phyloP scores from a whole-genome alignment of 805 yeast genomes.

The Metschnikowia sp. region DNA sequence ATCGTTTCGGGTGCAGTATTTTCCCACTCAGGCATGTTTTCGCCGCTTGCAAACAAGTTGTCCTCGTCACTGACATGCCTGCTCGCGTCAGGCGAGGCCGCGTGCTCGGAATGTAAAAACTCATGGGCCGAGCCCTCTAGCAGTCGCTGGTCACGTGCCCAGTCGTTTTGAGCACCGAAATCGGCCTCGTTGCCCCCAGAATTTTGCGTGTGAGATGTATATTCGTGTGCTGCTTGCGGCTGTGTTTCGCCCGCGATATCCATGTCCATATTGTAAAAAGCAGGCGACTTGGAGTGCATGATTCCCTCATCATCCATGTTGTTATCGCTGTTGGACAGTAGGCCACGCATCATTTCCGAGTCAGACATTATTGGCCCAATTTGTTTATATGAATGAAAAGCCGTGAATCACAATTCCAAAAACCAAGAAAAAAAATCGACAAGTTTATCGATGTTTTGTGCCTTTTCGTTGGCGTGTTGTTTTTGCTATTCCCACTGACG shows the following conservation, averaged over 20 bases:
- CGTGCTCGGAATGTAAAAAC: background rate
- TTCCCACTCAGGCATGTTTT: background rate
- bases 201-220: background rate
- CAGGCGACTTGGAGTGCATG: slow-evolving; percentile 2
- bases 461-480: too few relatives aligned
- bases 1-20: too few relatives aligned
- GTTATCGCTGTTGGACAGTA: slow-evolving; percentile 11
- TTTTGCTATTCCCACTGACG: too few relatives aligned
- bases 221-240: background rate
- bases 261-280: slow-evolving; percentile 14
- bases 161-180: background rate
- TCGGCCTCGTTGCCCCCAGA: background rate
- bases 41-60: slow-evolving; percentile 6
- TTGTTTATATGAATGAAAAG: background rate
- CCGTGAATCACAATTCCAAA: too few relatives aligned
- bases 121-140: background rate
- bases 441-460: too few relatives aligned
- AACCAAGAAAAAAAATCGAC: too few relatives aligned
- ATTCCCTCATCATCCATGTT: slow-evolving; percentile 4
- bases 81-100: background rate
- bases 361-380: slow-evolving; percentile 11
- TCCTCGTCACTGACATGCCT: slow-evolving; percentile 2
- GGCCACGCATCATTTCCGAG: slow-evolving; percentile 15
- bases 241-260: slow-evolving; percentile 3
- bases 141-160: background rate